These are phyloP conservation scores for Arthrobotrys musiformis DNA, from an alignment of 2,329 filamentous ascomycete genomes.

Conservation along the genomic window DNA sequence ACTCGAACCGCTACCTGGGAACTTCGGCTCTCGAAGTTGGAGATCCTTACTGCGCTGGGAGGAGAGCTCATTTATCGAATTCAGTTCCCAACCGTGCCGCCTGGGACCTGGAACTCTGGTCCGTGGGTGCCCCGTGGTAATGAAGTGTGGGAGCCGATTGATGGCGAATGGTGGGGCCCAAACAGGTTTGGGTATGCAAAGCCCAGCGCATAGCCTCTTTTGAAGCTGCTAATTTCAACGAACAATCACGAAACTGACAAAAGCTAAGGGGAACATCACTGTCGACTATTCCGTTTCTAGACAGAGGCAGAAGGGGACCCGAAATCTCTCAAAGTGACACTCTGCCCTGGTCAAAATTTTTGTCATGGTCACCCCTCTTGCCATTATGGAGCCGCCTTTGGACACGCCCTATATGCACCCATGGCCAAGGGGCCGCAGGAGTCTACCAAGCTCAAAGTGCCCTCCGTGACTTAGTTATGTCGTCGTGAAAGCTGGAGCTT, in stretches of 20 bases:
- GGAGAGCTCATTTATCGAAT: constrained; percentile 5
- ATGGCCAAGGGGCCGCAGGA: constrained; percentile 34
- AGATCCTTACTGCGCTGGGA: not conserved
- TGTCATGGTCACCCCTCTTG: constrained; percentile 52
- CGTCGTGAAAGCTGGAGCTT: constrained; percentile 33
- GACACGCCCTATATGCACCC: constrained; percentile 42
- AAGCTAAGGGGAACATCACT: constrained; percentile 30
- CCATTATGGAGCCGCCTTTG: constrained; percentile 44
- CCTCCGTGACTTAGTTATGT: constrained; percentile 10
- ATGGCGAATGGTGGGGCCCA: constrained; percentile 30
- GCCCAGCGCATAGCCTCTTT: constrained; percentile 51
- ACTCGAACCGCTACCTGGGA: not conserved
- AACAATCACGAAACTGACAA: constrained; percentile 45
- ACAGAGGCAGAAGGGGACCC: constrained; percentile 21
- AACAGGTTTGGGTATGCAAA: constrained; percentile 31
- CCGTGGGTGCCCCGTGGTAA: constrained; percentile 40
- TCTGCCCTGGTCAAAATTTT: constrained; percentile 48
- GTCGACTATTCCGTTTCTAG: constrained; percentile 25
- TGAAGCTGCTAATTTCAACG: constrained; percentile 52
- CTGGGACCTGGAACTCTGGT: constrained; percentile 15
- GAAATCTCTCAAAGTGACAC: constrained; percentile 19
- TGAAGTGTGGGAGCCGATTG: constrained; percentile 28
- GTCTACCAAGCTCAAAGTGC: not conserved
- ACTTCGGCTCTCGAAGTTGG: not conserved
- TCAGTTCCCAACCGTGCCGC: constrained; percentile 19